phyloP scores from a whole-genome alignment of 2,329 filamentous ascomycete genomes.

The Ilyonectria robusta region DNA sequence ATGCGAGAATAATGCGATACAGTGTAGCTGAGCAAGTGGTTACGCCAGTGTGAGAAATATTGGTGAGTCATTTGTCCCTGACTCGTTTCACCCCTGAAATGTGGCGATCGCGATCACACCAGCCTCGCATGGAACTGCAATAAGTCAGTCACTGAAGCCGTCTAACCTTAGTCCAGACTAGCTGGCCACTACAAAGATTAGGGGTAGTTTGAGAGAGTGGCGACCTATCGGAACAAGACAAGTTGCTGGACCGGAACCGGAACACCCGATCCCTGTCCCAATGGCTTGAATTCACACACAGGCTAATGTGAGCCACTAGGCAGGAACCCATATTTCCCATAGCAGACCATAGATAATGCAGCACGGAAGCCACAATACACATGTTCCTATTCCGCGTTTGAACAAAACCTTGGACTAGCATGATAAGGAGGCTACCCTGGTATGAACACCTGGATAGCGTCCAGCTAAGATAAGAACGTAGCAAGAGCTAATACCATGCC shows the following conservation, averaged over 20 bases:
- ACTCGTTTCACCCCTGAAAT: too few species aligned
- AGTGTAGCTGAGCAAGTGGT: background rate
- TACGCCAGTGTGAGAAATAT: too few species aligned
- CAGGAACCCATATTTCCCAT: background rate
- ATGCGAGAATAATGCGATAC: background rate
- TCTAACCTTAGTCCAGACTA: too few species aligned
- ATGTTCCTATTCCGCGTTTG: background rate
- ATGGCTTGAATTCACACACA: background rate
- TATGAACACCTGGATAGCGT: constrained; percentile 3
- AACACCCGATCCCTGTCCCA: background rate
- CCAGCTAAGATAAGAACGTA: background rate
- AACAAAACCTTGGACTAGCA: background rate
- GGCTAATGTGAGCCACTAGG: background rate
- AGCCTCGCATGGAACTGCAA: too few species aligned
- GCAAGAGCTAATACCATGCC: background rate
- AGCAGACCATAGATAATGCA: background rate
- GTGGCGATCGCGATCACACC: too few species aligned
- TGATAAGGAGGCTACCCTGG: background rate
- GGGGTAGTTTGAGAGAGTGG: background rate
- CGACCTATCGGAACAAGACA: background rate
- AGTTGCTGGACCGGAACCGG: background rate
- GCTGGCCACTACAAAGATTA: too few species aligned
- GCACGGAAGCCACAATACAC: background rate
- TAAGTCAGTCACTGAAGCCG: too few species aligned
- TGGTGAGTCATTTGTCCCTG: too few species aligned